Base-by-base conservation (phyloP, 1,284 basidiomycete species). In the Rhodotorula sp. region DNA sequence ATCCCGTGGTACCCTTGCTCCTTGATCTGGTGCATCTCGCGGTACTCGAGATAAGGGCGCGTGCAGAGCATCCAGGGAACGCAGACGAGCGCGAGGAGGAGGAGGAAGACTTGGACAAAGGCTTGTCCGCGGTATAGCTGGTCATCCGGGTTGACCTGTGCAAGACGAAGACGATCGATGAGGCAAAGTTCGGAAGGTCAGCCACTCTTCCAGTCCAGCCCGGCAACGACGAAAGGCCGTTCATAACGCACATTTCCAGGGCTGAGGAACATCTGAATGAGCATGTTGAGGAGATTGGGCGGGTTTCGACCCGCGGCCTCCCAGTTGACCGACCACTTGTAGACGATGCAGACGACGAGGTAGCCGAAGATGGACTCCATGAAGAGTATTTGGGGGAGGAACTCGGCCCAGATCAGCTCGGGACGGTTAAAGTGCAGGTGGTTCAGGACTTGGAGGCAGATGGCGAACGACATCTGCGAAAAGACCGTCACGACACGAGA, bases 251-350 rank as follows among this genome's bases (percentile, higher is more conserved):
- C 85, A 3, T 82, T 86, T 1, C 93, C 94, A 13, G 94, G 94
- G 5, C 87, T 86, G 71, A 97, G 83, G 84, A 96, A 94, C 92
- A 97, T 95, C 75, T 85, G 85, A 81, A 97, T 97, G 73, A 96
- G 84, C 92, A 95, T 94, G 84, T 93, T 95, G 78, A 99, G 84
- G 68, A 99, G 84, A 59, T 91, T 92, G 1, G 95, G 96, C 6
- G 95, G 92, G 58, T 84, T 83, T 19, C 86, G 87, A 48, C 79
- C 79, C 13, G 86, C 79, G 19, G 88, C 85, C 69, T 84, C 84
- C 95, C 96, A 99, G 82, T 99, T 91, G 67, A 93, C 85, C 51
- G 87, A 86, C 95, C 95, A 99, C 81, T 99, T 99, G 88, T 95
- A 95, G 36, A 99, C 81, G 82, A 99, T 97, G 81, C 92, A 94